phyloP scores from a whole-genome alignment of 2,329 filamentous ascomycete species.

The Aspergillus calidoustus region DNA sequence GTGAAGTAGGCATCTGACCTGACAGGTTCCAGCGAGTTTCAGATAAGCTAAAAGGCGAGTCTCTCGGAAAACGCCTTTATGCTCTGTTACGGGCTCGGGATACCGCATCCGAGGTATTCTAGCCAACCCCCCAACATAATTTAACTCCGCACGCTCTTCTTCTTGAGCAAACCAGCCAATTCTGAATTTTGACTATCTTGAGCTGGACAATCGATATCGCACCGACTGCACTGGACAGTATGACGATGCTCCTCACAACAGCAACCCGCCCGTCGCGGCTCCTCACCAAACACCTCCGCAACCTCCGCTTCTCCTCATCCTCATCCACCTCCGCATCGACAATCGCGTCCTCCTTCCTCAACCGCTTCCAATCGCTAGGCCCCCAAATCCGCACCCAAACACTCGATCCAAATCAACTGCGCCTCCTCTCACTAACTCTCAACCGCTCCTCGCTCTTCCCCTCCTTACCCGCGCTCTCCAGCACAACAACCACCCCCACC shows the following conservation, averaged over 20 bases:
- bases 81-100: conserved; percentile 17
- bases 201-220: background rate
- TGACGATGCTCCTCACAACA: conserved; percentile 15
- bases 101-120: conserved; percentile 6
- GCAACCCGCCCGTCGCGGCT: background rate
- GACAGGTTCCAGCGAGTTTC: background rate
- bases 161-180: background rate
- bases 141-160: background rate
- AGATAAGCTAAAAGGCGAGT: background rate
- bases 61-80: conserved; percentile 17
- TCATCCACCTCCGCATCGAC: conserved; percentile 32
- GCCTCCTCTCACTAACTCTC: conserved; percentile 64
- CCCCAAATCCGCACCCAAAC: conserved; percentile 54
- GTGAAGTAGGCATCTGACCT: background rate
- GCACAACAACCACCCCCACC: conserved; percentile 37
- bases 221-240: background rate
- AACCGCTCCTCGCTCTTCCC: conserved; percentile 53
- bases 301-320: conserved; percentile 22
- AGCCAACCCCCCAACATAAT: background rate
- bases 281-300: conserved; percentile 1
- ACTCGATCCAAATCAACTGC: conserved; percentile 67
- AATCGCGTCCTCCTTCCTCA: conserved; percentile 47
- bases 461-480: conserved; percentile 44
- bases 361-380: conserved; percentile 47
- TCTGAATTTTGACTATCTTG: background rate